Evolutionary conservation across 495 filamentous ascomycete species (phyloP).

Genomic region (Trichoderma virens): DNA sequence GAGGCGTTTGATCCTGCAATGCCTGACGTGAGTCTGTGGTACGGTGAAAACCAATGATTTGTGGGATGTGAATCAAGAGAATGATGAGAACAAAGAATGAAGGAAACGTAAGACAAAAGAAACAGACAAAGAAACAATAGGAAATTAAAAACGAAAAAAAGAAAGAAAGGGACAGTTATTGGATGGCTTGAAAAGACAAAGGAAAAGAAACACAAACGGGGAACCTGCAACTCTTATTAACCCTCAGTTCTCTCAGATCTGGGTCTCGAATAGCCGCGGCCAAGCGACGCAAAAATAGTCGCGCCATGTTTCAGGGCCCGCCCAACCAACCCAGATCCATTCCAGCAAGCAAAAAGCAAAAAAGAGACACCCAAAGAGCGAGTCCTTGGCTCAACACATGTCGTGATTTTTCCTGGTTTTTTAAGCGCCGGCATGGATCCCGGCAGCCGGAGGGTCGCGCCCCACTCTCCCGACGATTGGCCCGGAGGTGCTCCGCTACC

Average conservation of each 20-base stretch:
- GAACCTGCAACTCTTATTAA: slow-evolving; percentile 6
- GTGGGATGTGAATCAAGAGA: too few species aligned
- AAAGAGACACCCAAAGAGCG: too few species aligned
- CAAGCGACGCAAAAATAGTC: not conserved
- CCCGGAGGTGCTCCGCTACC: not conserved
- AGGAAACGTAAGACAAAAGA: not conserved
- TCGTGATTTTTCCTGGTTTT: too few species aligned
- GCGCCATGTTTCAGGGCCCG: not conserved
- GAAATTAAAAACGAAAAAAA: slow-evolving; percentile 21
- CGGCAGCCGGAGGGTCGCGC: not conserved
- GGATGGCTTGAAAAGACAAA: slow-evolving; percentile 12
- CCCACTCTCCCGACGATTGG: slow-evolving; percentile 1
- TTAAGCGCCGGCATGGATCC: not conserved
- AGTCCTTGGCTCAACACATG: too few species aligned
- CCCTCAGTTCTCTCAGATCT: slow-evolving; percentile 8
- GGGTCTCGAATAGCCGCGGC: not conserved
- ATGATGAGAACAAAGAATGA: not conserved
- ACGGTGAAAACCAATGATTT: too few species aligned
- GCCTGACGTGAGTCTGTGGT: too few species aligned
- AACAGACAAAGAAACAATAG: slow-evolving; percentile 16
- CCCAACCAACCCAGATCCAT: not conserved
- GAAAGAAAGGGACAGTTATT: slow-evolving; percentile 17
- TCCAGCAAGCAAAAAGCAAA: not conserved
- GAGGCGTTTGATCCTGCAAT: too few species aligned
- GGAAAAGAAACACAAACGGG: slow-evolving; percentile 11